Evolutionary conservation across 192 early-diverging fungal genomes (phyloP).

Genomic region (Entomortierella lignicola): DNA sequence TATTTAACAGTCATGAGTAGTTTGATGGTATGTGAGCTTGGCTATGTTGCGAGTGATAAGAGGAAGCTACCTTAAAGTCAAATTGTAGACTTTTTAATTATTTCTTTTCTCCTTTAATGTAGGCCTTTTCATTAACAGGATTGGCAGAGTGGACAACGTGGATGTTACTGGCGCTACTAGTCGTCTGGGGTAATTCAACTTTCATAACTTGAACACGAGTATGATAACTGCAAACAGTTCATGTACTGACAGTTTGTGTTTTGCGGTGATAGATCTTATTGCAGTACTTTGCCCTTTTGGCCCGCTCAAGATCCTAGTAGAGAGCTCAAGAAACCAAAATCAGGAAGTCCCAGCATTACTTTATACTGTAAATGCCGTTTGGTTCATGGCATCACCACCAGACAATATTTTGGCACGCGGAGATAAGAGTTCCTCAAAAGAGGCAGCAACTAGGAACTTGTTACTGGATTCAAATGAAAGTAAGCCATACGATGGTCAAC

Average conservation of each 20-base stretch:
- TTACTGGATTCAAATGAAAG: background rate
- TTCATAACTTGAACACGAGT: too few relatives aligned
- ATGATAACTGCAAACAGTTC: too few relatives aligned
- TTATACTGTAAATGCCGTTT: conserved; percentile 77
- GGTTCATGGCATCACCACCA: conserved; percentile 78
- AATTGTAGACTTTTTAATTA: background rate
- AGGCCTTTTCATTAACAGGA: conserved; percentile 80
- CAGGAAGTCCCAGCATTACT: conserved; percentile 84
- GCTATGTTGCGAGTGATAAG: background rate
- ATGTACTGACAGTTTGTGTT: too few relatives aligned
- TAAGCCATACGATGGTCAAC: conserved; percentile 1
- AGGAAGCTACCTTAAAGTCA: background rate
- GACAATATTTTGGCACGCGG: conserved; percentile 43
- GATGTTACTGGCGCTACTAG: conserved; percentile 82
- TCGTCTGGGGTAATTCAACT: conserved; percentile 91
- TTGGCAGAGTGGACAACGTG: conserved; percentile 83
- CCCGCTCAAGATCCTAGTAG: conserved; percentile 82
- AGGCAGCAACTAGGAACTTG: background rate
- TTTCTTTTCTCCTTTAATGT: background rate
- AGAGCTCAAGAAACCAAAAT: conserved; percentile 76
- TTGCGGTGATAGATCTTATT: conserved; percentile 71
- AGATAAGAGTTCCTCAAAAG: background rate
- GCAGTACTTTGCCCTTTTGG: conserved; percentile 93
- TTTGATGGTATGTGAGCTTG: conserved; percentile 71
- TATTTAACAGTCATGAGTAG: conserved; percentile 85